These are phyloP conservation scores for Kalanchoe fedtschenkoi DNA, from an alignment of 164 flowering plant genomes.

Conservation along the genomic window DNA sequence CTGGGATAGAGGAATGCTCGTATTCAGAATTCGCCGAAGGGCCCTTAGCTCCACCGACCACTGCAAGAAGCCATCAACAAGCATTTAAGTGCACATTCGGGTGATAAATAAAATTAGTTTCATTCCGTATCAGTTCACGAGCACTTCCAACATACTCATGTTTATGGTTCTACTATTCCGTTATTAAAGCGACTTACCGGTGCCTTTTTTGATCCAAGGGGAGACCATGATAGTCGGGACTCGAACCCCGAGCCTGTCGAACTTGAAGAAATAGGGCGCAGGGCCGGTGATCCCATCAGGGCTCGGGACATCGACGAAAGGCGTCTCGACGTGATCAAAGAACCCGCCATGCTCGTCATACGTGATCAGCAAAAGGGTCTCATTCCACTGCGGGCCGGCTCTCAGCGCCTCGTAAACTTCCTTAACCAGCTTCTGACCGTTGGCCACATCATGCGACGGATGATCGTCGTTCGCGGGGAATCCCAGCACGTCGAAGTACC, in stretches of 20 bases:
- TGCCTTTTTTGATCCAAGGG: conserved; percentile 12
- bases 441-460: conserved; percentile 10
- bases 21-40: conserved; percentile 10
- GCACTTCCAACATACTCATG: too few relatives aligned
- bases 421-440: conserved; percentile 9
- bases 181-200: not conserved
- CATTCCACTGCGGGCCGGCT: conserved; percentile 9
- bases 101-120: too few relatives aligned
- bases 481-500: conserved; percentile 6
- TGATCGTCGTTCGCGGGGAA: conserved; percentile 9
- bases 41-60: conserved; percentile 6
- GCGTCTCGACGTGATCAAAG: conserved; percentile 9
- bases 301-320: conserved; percentile 10
- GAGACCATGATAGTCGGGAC: conserved; percentile 13
- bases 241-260: conserved; percentile 11
- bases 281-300: conserved; percentile 12
- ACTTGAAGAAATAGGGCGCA: conserved; percentile 9
- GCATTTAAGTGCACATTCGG: too few relatives aligned
- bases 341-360: conserved; percentile 12
- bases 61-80: not conserved
- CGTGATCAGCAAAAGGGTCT: conserved; percentile 8
- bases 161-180: not conserved
- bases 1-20: too few relatives aligned
- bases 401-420: conserved; percentile 10
- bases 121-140: too few relatives aligned